Evolutionary conservation across 164 flowering plant genomes (phyloP), one percentile per base, ranked within the genome.

Genomic region (Macadamia integrifolia): DNA sequence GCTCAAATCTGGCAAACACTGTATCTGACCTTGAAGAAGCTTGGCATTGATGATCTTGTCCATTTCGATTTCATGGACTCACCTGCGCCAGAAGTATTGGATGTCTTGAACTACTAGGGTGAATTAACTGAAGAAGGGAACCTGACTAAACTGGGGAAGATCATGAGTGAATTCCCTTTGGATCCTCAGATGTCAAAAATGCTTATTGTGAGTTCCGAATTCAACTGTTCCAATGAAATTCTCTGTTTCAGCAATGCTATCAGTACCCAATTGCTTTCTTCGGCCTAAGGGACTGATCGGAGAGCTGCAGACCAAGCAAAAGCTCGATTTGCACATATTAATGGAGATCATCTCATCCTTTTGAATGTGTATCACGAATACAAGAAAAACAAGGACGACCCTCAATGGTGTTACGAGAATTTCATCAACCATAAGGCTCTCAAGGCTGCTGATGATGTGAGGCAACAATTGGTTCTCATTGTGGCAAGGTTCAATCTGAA

Each of bases 241-340:
- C 85, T 90, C 97, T 7, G 66, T 94, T 56, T 90, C 93, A 29
- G 91, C 98, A 28, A 90, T 94, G 97, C 90, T 94, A 53, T 92
- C 97, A 92, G 99, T 90, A 87, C 97, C 97, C 87, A 92, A 90
- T 85, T 91, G 97, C 97, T 94, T 94, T 88, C 84, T 94, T 83
- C 92, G 98, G 92, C 99, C 99, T 85, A 90, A 89, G 87, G 99
- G 89, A 81, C n/a, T n/a, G 96, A 94, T 67, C 97, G 90, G 76
- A 92, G 89, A 80, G 98, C 96, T 75, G 98, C 97, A n/a, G 99
- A 94, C 76, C 97, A 90, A 87, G 99, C 99, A 1, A 94, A 90
- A 85, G 97, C 93, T 80, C 79, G 89, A 80, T 94, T 94, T 83
- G 92, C 91, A 18, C 97, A 92, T 81, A 84, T 88, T 52, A 97